Evolutionary conservation across 805 yeast species (phyloP), one percentile per base, ranked within the genome.

Genomic region (Spathaspora gorwiae): DNA sequence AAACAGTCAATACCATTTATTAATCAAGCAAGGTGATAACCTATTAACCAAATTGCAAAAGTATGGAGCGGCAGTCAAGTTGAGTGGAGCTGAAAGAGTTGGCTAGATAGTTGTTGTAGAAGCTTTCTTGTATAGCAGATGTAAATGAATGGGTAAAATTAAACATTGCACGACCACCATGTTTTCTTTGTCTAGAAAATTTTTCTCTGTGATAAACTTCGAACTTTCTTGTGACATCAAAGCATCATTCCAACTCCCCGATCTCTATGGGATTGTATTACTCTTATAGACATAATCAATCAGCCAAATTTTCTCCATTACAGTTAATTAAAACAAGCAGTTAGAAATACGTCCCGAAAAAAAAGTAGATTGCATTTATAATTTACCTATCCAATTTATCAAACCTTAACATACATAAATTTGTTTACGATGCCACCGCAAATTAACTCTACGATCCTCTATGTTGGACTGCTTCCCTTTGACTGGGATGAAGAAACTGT

Each of bases 51-150:
- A 92, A 65, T 76, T 94, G 60, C 99, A 94, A 65, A 94, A 90
- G 65, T 94, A 92, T 57, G 96, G 96, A 39, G 97, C 98, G 38
- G 97, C 97, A 19, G 98, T 94, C 41, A 87, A 95, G 64, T 77
- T 94, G 57, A 85, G 95, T 60, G 97, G 98, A 40, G 87, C 96
- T 26, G 97, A 90, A 61, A 76, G 81, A 54, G 81, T 78, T 36
- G 46, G 38, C 32, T 46, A 46, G 42, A 39, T 9, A 33, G 26
- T 24, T 12, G 7, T 15, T 14, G 35, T 31, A 41, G 8, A 35
- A 26, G 27, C 27, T 35, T 27, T 13, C 31, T 10, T n/a, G 35
- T 19, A 7, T 40, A 13, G 19, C 6, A 29, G 3, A 29, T 3
- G 12, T 9, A 11, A 29, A 29, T 29, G 12, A 9, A 29, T 27